Percentiles rank a stretch among this genome's conserved stretches.
Evolutionary conservation across 73 alveolate genomes (phyloP).

Genomic region (Tetrahymena elliotti): DNA sequence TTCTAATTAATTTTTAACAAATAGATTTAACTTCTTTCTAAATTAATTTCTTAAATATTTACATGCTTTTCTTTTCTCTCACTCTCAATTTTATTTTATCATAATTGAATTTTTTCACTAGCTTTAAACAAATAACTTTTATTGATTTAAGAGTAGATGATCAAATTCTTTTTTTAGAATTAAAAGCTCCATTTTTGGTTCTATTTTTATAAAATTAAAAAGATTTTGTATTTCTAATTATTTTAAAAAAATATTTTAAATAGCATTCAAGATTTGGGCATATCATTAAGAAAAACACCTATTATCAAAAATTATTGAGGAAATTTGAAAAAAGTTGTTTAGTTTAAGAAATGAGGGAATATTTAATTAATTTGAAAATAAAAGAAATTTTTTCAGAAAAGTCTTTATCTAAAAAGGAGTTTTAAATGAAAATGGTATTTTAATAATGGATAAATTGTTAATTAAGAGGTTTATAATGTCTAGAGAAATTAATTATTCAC

Average conservation of each 20-base stretch:
- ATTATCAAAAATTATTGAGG: too few species aligned
- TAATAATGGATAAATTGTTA: neutral
- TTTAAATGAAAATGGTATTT: neutral
- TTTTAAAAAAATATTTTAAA: too few species aligned
- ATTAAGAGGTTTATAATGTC: neutral
- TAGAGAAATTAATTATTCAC: neutral
- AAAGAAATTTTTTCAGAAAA: neutral
- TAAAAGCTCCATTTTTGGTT: neutral
- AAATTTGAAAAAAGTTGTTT: neutral
- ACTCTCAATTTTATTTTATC: too few species aligned
- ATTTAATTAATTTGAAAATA: too few species aligned
- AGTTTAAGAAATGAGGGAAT: neutral
- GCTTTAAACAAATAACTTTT: too few species aligned
- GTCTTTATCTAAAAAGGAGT: neutral
- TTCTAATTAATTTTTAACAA: neutral
- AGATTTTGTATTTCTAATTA: too few species aligned
- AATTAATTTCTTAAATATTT: neutral
- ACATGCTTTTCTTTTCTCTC: neutral
- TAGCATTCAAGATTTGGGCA: too few species aligned
- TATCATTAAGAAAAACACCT: too few species aligned
- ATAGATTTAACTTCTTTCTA: neutral
- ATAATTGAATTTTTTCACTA: too few species aligned
- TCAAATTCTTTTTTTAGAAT: neutral
- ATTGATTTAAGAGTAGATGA: too few species aligned
- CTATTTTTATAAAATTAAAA: too few species aligned